Evolutionary conservation across 805 yeast species (phyloP).

Genomic region (Candida sonorensis): DNA sequence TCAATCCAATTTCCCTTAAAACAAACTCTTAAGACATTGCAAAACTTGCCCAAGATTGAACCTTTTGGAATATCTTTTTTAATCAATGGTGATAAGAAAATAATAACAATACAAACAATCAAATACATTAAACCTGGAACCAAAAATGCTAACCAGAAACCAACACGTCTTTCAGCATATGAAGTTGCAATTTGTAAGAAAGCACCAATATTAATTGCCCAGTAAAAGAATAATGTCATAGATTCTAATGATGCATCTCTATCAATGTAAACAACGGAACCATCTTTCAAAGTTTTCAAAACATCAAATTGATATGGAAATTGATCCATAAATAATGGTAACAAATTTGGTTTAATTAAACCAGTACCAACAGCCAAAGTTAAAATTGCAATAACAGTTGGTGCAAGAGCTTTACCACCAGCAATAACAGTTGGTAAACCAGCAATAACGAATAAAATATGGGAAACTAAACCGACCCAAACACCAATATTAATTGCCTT

Average conservation of each 20-base stretch:
- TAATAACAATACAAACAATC: constrained; percentile 43
- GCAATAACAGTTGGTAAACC: constrained; percentile 38
- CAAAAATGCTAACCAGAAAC: constrained; percentile 49
- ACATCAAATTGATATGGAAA: constrained; percentile 55
- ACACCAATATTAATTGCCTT: constrained; percentile 46
- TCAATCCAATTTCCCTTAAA: constrained; percentile 35
- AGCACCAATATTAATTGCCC: constrained; percentile 51
- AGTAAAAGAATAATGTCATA: constrained; percentile 40
- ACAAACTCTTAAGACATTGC: constrained; percentile 34
- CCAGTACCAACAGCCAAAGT: constrained; percentile 43
- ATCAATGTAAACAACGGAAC: constrained; percentile 58
- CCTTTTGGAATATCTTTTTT: constrained; percentile 33
- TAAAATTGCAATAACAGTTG: constrained; percentile 35
- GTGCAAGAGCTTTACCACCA: constrained; percentile 32
- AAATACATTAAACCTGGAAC: constrained; percentile 50
- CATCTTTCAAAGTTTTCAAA: constrained; percentile 51
- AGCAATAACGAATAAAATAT: constrained; percentile 42
- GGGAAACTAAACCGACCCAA: constrained; percentile 38
- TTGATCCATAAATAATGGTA: constrained; percentile 50
- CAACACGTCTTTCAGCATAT: constrained; percentile 43
- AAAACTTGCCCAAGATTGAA: constrained; percentile 38
- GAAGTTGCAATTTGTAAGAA: constrained; percentile 47
- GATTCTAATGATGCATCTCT: constrained; percentile 35
- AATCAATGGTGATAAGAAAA: constrained; percentile 27
- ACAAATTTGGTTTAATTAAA: constrained; percentile 46